Conservation (phyloP, 2,329 filamentous ascomycete genomes). For the Fusarium decemcellulare region DNA sequence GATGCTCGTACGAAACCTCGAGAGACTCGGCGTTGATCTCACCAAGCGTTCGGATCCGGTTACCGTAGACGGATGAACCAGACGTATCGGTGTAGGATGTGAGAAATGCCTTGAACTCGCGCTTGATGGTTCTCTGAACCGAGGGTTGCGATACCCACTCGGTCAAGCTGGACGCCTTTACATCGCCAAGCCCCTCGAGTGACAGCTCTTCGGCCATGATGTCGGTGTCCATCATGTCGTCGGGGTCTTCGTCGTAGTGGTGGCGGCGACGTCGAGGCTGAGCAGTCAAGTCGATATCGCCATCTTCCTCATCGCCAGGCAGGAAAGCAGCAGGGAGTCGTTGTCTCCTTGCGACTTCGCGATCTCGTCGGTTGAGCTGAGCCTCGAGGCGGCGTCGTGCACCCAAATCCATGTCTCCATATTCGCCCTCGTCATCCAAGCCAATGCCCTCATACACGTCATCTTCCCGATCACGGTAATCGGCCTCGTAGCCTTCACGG, state of each 20-base stretch:
- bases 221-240: conserved; percentile 92
- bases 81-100: conserved; percentile 95
- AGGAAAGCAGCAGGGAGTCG: conserved; percentile 81
- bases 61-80: conserved; percentile 93
- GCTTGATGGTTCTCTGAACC: conserved; percentile 92
- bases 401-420: conserved; percentile 77
- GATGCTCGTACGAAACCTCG: conserved; percentile 95
- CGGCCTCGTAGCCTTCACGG: conserved; percentile 78
- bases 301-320: conserved; percentile 87
- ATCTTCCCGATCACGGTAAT: conserved; percentile 77
- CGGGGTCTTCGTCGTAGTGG: conserved; percentile 93
- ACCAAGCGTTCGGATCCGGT: conserved; percentile 93
- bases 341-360: conserved; percentile 76
- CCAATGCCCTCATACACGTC: conserved; percentile 80
- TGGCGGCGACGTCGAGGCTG: conserved; percentile 89
- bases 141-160: conserved; percentile 95
- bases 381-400: conserved; percentile 79
- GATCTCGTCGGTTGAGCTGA: conserved; percentile 80
- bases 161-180: conserved; percentile 92
- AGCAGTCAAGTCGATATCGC: conserved; percentile 85
- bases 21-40: conserved; percentile 97
- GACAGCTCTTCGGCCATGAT: conserved; percentile 97
- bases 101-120: conserved; percentile 97
- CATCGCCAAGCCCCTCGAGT: conserved; percentile 89
- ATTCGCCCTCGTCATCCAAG: conserved; percentile 84